These are phyloP conservation scores for Marvania coccoides DNA, from an alignment of 139 green algal genomes.

Conservation along the genomic window DNA sequence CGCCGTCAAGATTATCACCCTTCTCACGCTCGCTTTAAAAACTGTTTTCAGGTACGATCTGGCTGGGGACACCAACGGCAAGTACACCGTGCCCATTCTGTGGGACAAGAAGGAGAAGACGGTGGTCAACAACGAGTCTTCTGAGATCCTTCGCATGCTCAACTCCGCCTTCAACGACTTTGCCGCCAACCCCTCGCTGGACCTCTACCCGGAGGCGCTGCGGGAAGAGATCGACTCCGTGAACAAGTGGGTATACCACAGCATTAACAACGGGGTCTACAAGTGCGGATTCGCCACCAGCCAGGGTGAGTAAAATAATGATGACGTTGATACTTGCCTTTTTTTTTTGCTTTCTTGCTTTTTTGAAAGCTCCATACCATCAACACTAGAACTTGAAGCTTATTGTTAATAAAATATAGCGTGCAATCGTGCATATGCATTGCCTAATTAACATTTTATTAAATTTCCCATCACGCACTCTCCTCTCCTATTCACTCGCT, in stretches of 20 bases:
- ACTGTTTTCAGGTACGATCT: no score
- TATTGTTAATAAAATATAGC: no score
- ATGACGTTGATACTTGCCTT: no score
- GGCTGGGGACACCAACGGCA: constrained; percentile 53
- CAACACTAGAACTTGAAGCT: no score
- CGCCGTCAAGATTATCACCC: no score
- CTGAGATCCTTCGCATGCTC: constrained; percentile 89
- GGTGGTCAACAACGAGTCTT: constrained; percentile 96
- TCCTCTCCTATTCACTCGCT: no score
- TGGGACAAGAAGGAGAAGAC: constrained; percentile 84
- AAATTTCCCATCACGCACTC: no score
- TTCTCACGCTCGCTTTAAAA: no score
- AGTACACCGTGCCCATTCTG: constrained; percentile 87
- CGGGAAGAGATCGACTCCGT: constrained; percentile 62
- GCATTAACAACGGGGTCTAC: constrained; percentile 98
- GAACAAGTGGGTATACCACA: constrained; percentile 78
- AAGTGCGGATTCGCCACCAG: constrained; percentile 82
- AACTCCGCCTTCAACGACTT: constrained; percentile 83
- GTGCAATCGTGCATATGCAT: no score
- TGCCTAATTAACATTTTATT: no score
- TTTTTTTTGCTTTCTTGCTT: no score
- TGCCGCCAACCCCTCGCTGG: constrained; percentile 53
- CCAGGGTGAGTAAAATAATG: constrained; percentile 85
- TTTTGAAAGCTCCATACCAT: no score
- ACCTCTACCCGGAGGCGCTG: constrained; percentile 75